Evolutionary conservation across 805 yeast genomes (phyloP), one percentile per base, ranked within the genome.

Genomic region (Metschnikowia orientalis): DNA sequence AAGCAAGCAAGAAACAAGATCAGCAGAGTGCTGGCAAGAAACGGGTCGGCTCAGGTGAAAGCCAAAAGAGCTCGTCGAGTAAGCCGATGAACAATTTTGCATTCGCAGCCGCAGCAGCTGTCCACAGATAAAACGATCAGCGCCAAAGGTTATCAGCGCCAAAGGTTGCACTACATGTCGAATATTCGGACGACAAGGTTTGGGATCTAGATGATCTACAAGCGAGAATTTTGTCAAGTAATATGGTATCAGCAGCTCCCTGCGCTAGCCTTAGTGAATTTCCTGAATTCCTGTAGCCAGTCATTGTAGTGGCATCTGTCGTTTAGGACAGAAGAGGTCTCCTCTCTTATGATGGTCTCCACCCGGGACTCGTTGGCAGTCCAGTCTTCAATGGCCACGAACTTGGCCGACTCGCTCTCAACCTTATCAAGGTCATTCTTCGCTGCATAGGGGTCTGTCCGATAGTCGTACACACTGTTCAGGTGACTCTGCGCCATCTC

Each of bases 51-150:
- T 21, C 34, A 7, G n/a, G n/a, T n/a, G n/a, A n/a, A n/a, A n/a
- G n/a, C n/a, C n/a, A n/a, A n/a, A n/a, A n/a, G n/a, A n/a, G n/a
- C n/a, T n/a, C 32, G 18, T 14, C 34, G 15, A 37, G 36, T 13
- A 38, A 43, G 33, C 24, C 44, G 9, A 38, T 43, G 16, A 59
- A 50, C 35, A 59, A 55, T 25, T 64, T 66, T 56, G 72, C 72
- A 41, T 61, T 60, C 31, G 71, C 71, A 7, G 72, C 72, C 4
- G 71, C 71, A 4, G 70, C 71, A 3, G 71, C 71, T 6, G 71
- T 62, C 18, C 48, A 44, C 20, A 33, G 42, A 35, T 44, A 33
- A 32, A 9, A 18, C 20, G 6, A 18, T 18, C 8, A 7, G n/a
- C n/a, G n/a, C n/a, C n/a, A n/a, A n/a, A n/a, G n/a, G n/a, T n/a